phyloP scores from a whole-genome alignment of 2,329 filamentous ascomycete genomes.

The Aspergillus sojae region DNA sequence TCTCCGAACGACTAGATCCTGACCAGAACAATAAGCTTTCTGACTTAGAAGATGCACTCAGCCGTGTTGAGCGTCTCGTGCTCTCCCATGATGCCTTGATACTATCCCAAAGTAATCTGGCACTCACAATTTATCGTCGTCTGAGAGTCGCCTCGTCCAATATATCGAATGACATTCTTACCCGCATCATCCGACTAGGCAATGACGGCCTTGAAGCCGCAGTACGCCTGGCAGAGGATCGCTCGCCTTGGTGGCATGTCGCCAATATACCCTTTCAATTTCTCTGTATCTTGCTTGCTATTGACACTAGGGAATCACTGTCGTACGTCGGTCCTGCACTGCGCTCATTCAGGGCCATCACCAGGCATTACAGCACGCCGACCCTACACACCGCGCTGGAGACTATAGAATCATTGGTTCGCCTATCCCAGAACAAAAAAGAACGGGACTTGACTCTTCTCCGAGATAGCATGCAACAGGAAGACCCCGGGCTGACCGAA shows the following conservation, averaged over 20 bases:
- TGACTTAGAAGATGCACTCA: slow-evolving; percentile 12
- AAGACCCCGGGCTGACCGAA: background rate
- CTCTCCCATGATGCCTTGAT: slow-evolving; percentile 13
- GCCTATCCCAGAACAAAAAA: background rate
- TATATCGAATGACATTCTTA: slow-evolving; percentile 10
- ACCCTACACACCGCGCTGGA: background rate
- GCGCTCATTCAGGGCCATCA: slow-evolving; percentile 6
- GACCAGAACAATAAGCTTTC: slow-evolving; percentile 8
- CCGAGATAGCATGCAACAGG: background rate
- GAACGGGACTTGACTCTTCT: background rate
- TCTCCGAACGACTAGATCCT: slow-evolving; percentile 19
- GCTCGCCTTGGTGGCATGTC: slow-evolving; percentile 22
- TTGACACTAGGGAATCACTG: slow-evolving; percentile 9
- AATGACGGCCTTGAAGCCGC: slow-evolving; percentile 13
- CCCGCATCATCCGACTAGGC: slow-evolving; percentile 12
- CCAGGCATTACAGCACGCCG: background rate
- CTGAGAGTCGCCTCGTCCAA: slow-evolving; percentile 14
- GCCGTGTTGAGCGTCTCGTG: slow-evolving; percentile 3
- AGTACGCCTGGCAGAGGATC: slow-evolving; percentile 5
- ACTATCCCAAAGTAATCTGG: slow-evolving; percentile 18
- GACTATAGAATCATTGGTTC: slow-evolving; percentile 3
- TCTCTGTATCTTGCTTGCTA: slow-evolving; percentile 15
- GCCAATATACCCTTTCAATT: slow-evolving; percentile 21
- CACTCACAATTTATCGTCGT: slow-evolving; percentile 20
- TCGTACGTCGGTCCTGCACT: slow-evolving; percentile 5